A percentile compares a stretch with the other conserved stretches of the same genome.
Conservation (phyloP, 495 filamentous ascomycete species). For the Patellaria atrata region DNA sequence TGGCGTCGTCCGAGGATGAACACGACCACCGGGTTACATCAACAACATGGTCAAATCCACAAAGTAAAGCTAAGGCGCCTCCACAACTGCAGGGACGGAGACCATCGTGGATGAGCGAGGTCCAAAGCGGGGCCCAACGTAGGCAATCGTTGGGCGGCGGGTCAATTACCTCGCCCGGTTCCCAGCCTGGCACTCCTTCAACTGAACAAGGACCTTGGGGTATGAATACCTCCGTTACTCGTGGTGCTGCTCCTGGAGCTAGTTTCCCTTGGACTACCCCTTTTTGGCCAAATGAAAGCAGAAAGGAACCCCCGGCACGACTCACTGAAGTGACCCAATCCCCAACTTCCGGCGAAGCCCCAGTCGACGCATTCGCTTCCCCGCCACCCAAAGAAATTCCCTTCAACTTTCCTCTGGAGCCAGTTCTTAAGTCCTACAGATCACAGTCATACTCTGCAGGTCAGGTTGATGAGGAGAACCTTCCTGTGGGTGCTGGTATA, state of each 20-base stretch:
- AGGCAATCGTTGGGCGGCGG: slow-evolving; percentile 14
- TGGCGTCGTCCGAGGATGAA: slow-evolving; percentile 20
- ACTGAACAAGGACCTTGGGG: slow-evolving; percentile 2
- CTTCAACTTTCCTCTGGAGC: slow-evolving; percentile 3
- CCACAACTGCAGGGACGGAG: slow-evolving; percentile 3
- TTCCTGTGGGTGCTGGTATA: no score
- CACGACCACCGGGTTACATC: slow-evolving; percentile 10
- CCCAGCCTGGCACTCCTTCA: slow-evolving; percentile 17
- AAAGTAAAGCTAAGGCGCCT: background rate
- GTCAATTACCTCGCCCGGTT: slow-evolving; percentile 6
- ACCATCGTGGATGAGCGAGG: slow-evolving; percentile 19
- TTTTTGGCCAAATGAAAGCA: slow-evolving; percentile 5
- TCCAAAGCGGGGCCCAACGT: slow-evolving; percentile 9
- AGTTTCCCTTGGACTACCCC: slow-evolving; percentile 13
- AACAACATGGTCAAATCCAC: background rate
- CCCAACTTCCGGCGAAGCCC: slow-evolving; percentile 11
- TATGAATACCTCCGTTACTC: background rate
- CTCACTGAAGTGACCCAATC: slow-evolving; percentile 16
- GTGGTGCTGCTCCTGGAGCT: background rate
- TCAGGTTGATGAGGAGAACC: slow-evolving; percentile 61
- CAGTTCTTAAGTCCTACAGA: slow-evolving; percentile 29
- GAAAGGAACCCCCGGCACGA: slow-evolving; percentile 3
- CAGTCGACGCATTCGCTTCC: slow-evolving; percentile 11
- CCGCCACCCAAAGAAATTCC: slow-evolving; percentile 12
- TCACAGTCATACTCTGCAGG: slow-evolving; percentile 97